phyloP scores from a whole-genome alignment of 2,329 filamentous ascomycete genomes.

The Talaromyces funiculosus region DNA sequence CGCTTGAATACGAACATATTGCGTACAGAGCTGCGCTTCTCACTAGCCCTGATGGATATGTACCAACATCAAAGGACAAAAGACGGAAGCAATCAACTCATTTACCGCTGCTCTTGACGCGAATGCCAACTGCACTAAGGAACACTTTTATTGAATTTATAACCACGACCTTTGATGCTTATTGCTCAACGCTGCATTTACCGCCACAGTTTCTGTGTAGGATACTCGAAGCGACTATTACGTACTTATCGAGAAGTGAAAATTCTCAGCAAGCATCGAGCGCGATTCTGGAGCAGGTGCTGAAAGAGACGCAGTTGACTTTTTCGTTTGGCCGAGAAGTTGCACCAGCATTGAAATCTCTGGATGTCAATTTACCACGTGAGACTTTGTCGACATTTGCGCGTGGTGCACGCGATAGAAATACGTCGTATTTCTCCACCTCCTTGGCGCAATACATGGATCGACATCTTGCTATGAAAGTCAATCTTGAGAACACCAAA shows the following conservation, averaged over 20 bases:
- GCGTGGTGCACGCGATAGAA: slow-evolving; percentile 16
- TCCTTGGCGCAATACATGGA: slow-evolving; percentile 33
- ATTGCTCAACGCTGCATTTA: slow-evolving; percentile 41
- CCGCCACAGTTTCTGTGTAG: slow-evolving; percentile 42
- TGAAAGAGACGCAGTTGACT: slow-evolving; percentile 38
- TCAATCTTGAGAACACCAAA: slow-evolving; percentile 26
- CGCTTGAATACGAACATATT: slow-evolving; percentile 46
- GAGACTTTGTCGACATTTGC: slow-evolving; percentile 22
- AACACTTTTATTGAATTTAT: slow-evolving; percentile 48
- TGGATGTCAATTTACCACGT: slow-evolving; percentile 33
- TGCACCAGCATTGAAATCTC: slow-evolving; percentile 28
- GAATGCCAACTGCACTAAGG: slow-evolving; percentile 46
- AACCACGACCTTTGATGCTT: slow-evolving; percentile 46
- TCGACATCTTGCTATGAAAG: slow-evolving; percentile 35
- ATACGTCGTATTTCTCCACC: slow-evolving; percentile 19
- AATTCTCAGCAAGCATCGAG: slow-evolving; percentile 2
- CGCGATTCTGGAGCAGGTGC: slow-evolving; percentile 24
- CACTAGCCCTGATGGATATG: slow-evolving; percentile 26
- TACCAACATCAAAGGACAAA: not conserved
- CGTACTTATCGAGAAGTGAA: slow-evolving; percentile 13
- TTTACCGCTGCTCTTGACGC: slow-evolving; percentile 47
- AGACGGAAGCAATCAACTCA: slow-evolving; percentile 37
- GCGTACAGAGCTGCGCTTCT: slow-evolving; percentile 49
- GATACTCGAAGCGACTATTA: slow-evolving; percentile 37
- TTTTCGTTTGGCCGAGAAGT: slow-evolving; percentile 32